phyloP scores from a whole-genome alignment of 2,329 filamentous ascomycete species.

The Fusarium mundagurra region DNA sequence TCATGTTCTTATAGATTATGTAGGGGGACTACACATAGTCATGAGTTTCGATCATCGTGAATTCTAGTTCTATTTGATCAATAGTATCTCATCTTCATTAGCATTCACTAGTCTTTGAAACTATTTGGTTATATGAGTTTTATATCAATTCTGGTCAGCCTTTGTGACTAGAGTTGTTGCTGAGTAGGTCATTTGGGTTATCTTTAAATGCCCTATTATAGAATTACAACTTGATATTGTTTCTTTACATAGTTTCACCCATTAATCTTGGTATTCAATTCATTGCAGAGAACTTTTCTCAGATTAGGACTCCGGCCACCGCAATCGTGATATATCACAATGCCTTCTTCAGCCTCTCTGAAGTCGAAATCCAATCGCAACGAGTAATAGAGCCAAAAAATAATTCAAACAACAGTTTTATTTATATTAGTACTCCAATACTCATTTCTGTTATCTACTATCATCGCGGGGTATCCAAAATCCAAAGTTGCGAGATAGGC shows the following conservation, averaged over 20 bases:
- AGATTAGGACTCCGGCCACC: accelerated
- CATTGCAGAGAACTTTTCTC: accelerated
- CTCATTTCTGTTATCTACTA: background rate
- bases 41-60: accelerated
- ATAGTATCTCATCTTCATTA: accelerated
- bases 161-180: accelerated
- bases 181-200: background rate
- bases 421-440: accelerated
- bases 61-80: background rate
- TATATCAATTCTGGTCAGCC: background rate
- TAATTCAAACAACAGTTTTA: background rate
- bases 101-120: no score
- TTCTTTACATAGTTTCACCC: accelerated
- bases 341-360: accelerated
- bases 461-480: background rate
- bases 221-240: accelerated
- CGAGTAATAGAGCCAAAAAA: background rate
- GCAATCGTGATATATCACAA: accelerated
- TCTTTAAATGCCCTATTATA: background rate
- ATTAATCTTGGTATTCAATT: accelerated
- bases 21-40: background rate
- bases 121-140: background rate
- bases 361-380: accelerated
- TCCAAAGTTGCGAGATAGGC: conserved; percentile 1
- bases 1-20: no score